phyloP scores from a whole-genome alignment of 2,329 filamentous ascomycete genomes.

The Fusarium subglutinans region DNA sequence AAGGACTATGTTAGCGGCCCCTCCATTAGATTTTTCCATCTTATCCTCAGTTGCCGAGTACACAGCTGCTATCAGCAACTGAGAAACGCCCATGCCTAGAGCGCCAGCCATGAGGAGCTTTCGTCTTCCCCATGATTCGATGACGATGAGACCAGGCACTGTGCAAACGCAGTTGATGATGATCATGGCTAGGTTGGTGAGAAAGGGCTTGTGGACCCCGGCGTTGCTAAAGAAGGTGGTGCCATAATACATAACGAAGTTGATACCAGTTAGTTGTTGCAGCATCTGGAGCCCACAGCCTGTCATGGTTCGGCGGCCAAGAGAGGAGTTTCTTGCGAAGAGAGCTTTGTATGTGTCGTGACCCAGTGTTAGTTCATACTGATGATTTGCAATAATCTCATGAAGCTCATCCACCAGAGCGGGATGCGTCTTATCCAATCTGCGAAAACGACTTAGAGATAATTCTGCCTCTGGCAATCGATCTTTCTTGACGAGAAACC shows the following conservation, averaged over 20 bases:
- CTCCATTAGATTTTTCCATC: constrained; percentile 45
- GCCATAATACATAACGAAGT: constrained; percentile 82
- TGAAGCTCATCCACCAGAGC: constrained; percentile 78
- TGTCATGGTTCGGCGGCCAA: constrained; percentile 76
- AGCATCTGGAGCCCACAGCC: constrained; percentile 79
- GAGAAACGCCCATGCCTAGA: constrained; percentile 75
- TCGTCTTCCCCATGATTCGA: constrained; percentile 80
- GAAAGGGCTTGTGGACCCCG: constrained; percentile 69
- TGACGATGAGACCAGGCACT: constrained; percentile 76
- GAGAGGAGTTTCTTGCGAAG: constrained; percentile 68
- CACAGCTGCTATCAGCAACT: constrained; percentile 71
- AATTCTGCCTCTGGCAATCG: constrained; percentile 71
- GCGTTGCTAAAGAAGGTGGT: constrained; percentile 74
- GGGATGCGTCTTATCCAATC: constrained; percentile 77
- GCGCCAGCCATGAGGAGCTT: constrained; percentile 78
- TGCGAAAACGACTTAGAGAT: constrained; percentile 75
- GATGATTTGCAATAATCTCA: constrained; percentile 78
- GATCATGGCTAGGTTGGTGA: constrained; percentile 78
- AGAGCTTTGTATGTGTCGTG: constrained; percentile 68
- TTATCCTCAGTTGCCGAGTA: constrained; percentile 53
- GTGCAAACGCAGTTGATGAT: constrained; percentile 81
- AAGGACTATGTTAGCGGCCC: constrained; percentile 65
- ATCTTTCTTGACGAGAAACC: constrained; percentile 78
- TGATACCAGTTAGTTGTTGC: constrained; percentile 80
- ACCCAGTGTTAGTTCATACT: constrained; percentile 75